Base-by-base conservation (phyloP, 805 yeast genomes). In the Metschnikowia rubicola region DNA sequence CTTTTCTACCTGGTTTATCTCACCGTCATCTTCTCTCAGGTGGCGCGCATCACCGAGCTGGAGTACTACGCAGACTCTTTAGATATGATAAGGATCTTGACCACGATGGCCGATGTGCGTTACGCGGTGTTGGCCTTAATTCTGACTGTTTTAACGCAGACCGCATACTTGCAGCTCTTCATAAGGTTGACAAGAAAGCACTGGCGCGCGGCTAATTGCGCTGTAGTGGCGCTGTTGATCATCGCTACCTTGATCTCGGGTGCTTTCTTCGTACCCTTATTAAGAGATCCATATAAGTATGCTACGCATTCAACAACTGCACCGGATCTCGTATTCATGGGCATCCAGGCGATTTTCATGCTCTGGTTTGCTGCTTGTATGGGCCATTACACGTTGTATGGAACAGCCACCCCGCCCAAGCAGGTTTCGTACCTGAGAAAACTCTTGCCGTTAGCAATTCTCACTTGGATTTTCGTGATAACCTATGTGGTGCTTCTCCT, bases 21-120 rank as follows among this genome's bases (percentile, higher is more conserved):
- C 43, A 81, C 88, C 1, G 75, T 78, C 1, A 63, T 79, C 10
- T 62, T 87, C 13, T 58, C 66, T 2, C 68, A 68, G 47, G 60
- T 81, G 30, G 78, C 83, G 12, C 54, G 60, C 1, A 68, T 73
- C 2, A 71, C 87, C 37, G 54, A 68, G 21, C 32, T 43, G 0
- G 89, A 86, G 58, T 84, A 81, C 57, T 60, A 60, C 8, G 51
- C 57, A 1, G 81, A 84, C 52, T 71, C 75, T 44, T 80, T 84
- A 44, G 84, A 84, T 59, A 66, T 80, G 11, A 54, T 61, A 9
- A 67, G 65, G 38, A 66, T 81, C 38, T 64, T 72, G 41, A 46
- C 56, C 8, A 46, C 58, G 8, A 61, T 83, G 9, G 70, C 73
- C 42, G 66, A 63, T 32, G 65, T 71, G 4, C 51, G 63, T 3